These are phyloP conservation scores for Alternaria sp. DNA, from an alignment of 2,329 filamentous ascomycete genomes.

Conservation along the genomic window DNA sequence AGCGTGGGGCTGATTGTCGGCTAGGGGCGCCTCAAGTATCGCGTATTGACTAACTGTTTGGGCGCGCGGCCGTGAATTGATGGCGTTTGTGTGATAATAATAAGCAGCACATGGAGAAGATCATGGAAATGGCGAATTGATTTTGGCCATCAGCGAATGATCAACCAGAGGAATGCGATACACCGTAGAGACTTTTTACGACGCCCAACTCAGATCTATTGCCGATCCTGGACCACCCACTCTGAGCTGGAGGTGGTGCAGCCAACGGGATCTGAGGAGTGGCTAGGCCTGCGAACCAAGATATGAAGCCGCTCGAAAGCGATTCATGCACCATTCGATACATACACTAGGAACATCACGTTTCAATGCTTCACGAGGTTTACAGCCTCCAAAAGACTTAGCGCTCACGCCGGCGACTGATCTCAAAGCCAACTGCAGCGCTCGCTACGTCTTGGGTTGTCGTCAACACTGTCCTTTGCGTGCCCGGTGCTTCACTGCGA, in stretches of 20 bases:
- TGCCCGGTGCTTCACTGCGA: conserved; percentile 41
- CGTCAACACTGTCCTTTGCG: conserved; percentile 37
- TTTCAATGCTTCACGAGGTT: conserved; percentile 39
- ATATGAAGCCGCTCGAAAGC: conserved; percentile 31
- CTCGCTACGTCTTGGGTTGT: conserved; percentile 32
- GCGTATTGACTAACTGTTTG: conserved; percentile 35
- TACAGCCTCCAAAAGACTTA: conserved; percentile 39
- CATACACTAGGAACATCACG: conserved; percentile 29
- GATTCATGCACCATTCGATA: conserved; percentile 36
- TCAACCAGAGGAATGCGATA: conserved; percentile 34
- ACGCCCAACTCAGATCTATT: conserved; percentile 16
- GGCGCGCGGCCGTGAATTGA: conserved; percentile 35
- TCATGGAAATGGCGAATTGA: conserved; percentile 25
- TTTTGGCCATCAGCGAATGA: conserved; percentile 32
- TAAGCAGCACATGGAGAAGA: conserved; percentile 35
- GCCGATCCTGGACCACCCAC: conserved; percentile 35
- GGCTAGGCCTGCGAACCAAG: conserved; percentile 24
- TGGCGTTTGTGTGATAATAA: conserved; percentile 41
- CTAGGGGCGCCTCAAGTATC: conserved; percentile 36
- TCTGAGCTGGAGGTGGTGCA: conserved; percentile 29
- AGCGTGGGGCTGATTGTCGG: conserved; percentile 41
- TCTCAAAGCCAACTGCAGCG: conserved; percentile 42
- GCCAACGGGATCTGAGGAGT: conserved; percentile 34
- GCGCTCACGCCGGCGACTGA: conserved; percentile 42
- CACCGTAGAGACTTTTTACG: conserved; percentile 19